Base-by-base conservation (phyloP, 805 yeast genomes). In the Ogataea methylovora region DNA sequence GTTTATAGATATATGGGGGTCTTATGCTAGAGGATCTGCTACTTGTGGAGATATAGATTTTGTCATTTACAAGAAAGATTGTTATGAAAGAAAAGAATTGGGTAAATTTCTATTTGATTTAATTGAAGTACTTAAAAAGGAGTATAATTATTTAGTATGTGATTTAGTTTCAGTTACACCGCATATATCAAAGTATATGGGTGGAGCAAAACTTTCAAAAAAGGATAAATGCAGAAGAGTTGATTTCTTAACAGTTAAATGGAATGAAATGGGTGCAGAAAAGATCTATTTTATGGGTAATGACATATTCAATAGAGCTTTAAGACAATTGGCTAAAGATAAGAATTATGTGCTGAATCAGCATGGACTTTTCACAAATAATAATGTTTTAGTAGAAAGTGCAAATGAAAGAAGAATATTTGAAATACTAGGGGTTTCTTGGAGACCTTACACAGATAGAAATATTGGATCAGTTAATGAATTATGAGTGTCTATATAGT, bases 201-300 rank as follows among this genome's bases (percentile, higher is more conserved):
- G 63, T 11, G 72, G 73, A 1, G 53, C 56, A 29, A 44, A 51
- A 16, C 46, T 65, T 10, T 44, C 48, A 7, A 24, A 8, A 13
- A 42, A 52, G 10, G 42, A 45, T 9, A 49, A 46, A 9, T 71
- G 76, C 57, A 60, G 81, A n/a, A 56, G 81, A 36, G 54, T 76
- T 41, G 81, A 76, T 42, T 60, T 76, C 26, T 45, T 75, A 27
- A 46, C 63, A 3, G 72, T 69, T 5, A 71, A 71, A 1, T 60
- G 70, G 58, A 38, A 46, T 2, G 61, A 64, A 22, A 43, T 59
- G 8, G 81, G 79, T 0, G 70, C 75, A 0, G 56, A 71, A 0
- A 43, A 65, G 44, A 52, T 75, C 6, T 74, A 75, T 46, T 75
- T 71, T 43, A 71, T 75, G 0, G 82, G 82, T 0, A 67, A 72